Conservation (phyloP, 2,329 filamentous ascomycete species). For the Trichoderma citrinoviride region DNA sequence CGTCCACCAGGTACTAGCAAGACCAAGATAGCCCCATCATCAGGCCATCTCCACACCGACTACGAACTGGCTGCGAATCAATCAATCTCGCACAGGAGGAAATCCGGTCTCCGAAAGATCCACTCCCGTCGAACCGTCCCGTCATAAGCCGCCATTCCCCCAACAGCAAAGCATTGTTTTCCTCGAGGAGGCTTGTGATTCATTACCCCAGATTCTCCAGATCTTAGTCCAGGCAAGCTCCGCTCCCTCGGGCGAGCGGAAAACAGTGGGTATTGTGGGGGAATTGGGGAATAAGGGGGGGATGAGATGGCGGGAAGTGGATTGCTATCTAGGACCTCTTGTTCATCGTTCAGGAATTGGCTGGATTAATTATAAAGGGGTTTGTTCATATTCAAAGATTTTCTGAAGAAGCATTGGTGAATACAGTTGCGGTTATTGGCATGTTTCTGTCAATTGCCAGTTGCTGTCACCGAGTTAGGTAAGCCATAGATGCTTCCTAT, state of each 20-base stretch:
- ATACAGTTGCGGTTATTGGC: no score
- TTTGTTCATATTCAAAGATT: no score
- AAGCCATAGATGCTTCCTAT: no score
- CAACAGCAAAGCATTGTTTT: background rate
- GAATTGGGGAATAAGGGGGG: no score
- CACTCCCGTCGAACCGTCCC: background rate
- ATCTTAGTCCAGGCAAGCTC: no score
- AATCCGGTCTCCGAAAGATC: background rate
- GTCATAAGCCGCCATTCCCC: background rate
- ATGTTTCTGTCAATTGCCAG: background rate
- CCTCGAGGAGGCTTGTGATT: background rate
- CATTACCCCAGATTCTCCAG: conserved; percentile 4
- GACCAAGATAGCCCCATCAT: background rate
- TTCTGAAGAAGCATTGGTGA: no score
- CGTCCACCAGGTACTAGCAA: background rate
- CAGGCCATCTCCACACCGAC: background rate
- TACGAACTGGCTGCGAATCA: background rate
- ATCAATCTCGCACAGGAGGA: background rate
- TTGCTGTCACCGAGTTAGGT: background rate
- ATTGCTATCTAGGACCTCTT: no score
- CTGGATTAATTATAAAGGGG: no score
- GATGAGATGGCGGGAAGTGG: no score
- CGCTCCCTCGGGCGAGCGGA: no score
- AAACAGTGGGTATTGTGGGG: no score
- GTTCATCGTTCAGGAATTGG: no score